Conservation (phyloP, 352 stramenopile genomes). For the Globisporangium cederbergense region DNA sequence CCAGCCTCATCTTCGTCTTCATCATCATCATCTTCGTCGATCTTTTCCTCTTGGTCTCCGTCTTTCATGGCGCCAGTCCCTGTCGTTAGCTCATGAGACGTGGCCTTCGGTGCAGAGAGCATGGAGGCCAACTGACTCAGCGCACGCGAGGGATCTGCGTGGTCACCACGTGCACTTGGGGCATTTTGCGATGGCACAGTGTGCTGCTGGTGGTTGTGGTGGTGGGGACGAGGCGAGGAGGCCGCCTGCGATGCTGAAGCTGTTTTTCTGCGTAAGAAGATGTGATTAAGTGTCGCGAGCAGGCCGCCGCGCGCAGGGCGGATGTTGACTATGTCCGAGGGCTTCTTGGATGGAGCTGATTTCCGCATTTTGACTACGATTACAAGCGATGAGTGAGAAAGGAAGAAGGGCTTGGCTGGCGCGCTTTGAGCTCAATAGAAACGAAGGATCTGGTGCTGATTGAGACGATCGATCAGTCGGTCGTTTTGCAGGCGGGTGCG, state of each 20-base stretch:
- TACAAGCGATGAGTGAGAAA: too few species aligned
- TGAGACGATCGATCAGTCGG: too few species aligned
- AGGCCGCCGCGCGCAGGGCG: background rate
- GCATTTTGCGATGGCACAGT: background rate
- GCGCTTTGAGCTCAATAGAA: too few species aligned
- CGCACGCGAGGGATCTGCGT: background rate
- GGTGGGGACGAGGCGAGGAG: too few species aligned
- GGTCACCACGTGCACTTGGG: background rate
- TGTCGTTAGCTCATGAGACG: background rate
- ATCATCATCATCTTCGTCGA: background rate
- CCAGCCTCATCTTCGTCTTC: background rate
- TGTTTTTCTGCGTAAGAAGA: conserved; percentile 10
- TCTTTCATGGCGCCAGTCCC: background rate
- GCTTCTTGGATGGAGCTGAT: conserved; percentile 5
- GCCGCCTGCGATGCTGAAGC: background rate
- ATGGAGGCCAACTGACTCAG: conserved; percentile 4
- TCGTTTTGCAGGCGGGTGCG: too few species aligned
- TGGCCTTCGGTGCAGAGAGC: background rate
- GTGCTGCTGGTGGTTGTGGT: background rate
- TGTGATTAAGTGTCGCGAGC: conserved; percentile 7
- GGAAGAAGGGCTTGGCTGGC: too few species aligned
- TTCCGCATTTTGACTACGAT: background rate
- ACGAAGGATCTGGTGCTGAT: too few species aligned
- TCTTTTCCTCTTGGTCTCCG: background rate
- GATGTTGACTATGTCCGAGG: background rate